Conservation (phyloP, 2,329 filamentous ascomycete species). For the Seiridium cupressi region DNA sequence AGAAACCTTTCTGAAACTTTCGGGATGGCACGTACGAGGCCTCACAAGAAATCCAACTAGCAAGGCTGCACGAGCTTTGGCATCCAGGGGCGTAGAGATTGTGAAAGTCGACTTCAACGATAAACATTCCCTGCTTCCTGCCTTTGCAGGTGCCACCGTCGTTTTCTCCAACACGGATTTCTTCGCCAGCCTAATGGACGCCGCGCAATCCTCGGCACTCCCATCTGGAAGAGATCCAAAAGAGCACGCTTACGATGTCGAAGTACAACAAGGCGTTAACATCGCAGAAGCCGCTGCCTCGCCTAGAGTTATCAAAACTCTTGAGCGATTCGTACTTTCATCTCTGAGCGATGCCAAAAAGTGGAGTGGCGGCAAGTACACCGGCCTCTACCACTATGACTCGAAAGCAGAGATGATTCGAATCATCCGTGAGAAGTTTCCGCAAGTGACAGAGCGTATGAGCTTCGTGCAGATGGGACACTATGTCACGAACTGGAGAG, state of each 20-base stretch:
- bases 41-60: neutral
- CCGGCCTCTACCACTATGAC: slow-evolving; percentile 13
- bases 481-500: slow-evolving; percentile 12
- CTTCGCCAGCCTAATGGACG: slow-evolving; percentile 8
- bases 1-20: neutral
- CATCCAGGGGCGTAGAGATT: slow-evolving; percentile 9
- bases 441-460: slow-evolving; percentile 7
- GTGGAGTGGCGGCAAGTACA: slow-evolving; percentile 13
- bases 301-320: slow-evolving; percentile 4
- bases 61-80: neutral
- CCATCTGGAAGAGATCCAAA: neutral
- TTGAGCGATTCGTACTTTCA: slow-evolving; percentile 15
- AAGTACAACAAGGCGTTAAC: slow-evolving; percentile 20
- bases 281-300: slow-evolving; percentile 18
- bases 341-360: slow-evolving; percentile 8
- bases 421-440: slow-evolving; percentile 2
- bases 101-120: slow-evolving; percentile 11
- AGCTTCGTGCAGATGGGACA: slow-evolving; percentile 11
- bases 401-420: slow-evolving; percentile 13
- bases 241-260: slow-evolving; percentile 9
- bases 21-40: slow-evolving; percentile 4
- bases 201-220: neutral
- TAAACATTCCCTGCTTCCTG: slow-evolving; percentile 6
- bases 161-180: slow-evolving; percentile 17
- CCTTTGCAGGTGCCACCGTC: slow-evolving; percentile 10